A percentile compares a stretch with the other conserved stretches of the same genome.
phyloP scores from a whole-genome alignment of 495 filamentous ascomycete genomes.

The Penicillium paxilli region DNA sequence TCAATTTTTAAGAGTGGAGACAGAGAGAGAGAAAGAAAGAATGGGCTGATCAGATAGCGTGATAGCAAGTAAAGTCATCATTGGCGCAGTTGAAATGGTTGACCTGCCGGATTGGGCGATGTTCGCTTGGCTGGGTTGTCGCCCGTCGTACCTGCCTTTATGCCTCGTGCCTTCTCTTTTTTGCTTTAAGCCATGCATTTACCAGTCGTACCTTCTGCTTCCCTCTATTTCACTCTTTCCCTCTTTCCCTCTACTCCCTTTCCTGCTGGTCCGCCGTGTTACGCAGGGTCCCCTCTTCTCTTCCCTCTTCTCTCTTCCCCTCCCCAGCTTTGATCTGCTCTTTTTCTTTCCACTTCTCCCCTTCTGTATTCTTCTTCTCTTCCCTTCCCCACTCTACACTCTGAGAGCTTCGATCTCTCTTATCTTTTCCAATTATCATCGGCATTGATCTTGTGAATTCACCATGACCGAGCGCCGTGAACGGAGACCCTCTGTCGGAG shows the following conservation, averaged over 20 bases:
- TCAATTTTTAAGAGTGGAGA: too few species aligned
- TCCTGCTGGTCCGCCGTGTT: background rate
- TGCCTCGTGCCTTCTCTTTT: too few species aligned
- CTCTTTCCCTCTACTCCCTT: background rate
- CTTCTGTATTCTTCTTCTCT: constrained; percentile 14
- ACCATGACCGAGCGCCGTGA: constrained; percentile 45
- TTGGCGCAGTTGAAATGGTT: background rate
- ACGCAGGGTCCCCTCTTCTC: constrained; percentile 5
- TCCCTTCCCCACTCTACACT: constrained; percentile 2
- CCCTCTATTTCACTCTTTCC: background rate
- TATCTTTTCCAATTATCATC: background rate
- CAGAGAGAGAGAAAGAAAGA: background rate
- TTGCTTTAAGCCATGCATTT: too few species aligned
- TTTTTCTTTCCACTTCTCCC: constrained; percentile 16
- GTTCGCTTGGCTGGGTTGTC: constrained; percentile 5
- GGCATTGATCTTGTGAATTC: background rate
- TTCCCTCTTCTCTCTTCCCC: constrained; percentile 6
- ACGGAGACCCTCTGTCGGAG: constrained; percentile 74
- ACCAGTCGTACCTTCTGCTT: background rate
- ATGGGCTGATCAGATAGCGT: background rate
- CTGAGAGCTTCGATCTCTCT: background rate
- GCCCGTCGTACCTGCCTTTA: background rate
- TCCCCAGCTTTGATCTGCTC: constrained; percentile 9
- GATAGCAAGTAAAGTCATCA: background rate
- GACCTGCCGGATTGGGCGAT: constrained; percentile 13